These are phyloP conservation scores for Aurantiochytrium sp. DNA, from an alignment of 108 stramenopile genomes.

Conservation along the genomic window DNA sequence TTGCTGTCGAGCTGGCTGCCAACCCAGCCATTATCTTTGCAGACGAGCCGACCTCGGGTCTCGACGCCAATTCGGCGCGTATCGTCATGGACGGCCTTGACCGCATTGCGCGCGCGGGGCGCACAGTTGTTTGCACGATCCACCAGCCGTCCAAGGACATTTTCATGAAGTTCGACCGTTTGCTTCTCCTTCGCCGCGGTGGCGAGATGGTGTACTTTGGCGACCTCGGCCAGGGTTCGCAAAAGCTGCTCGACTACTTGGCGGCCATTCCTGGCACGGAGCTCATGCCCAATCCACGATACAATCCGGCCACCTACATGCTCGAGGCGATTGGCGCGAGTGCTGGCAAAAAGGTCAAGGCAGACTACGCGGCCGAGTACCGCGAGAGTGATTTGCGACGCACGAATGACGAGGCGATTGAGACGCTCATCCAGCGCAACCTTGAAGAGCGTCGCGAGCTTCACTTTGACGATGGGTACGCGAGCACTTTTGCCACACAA, in stretches of 20 bases:
- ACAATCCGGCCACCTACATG: constrained; percentile 80
- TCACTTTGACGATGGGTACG: neutral
- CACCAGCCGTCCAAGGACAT: constrained; percentile 68
- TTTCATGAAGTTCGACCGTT: constrained; percentile 64
- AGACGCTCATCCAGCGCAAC: neutral
- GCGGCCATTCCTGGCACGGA: constrained; percentile 30
- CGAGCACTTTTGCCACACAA: neutral
- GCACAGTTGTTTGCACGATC: constrained; percentile 60
- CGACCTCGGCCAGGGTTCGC: constrained; percentile 21
- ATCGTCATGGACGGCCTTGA: constrained; percentile 40
- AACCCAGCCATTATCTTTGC: constrained; percentile 46
- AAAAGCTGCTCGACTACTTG: constrained; percentile 35
- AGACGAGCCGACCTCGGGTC: constrained; percentile 51
- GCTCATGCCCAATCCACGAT: constrained; percentile 34
- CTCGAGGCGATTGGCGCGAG: constrained; percentile 60
- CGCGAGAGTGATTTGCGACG: neutral
- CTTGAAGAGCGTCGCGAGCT: neutral
- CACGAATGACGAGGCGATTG: neutral
- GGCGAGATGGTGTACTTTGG: constrained; percentile 47
- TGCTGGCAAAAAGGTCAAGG: neutral
- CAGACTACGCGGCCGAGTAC: neutral
- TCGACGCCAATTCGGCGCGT: constrained; percentile 26
- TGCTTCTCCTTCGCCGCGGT: constrained; percentile 59
- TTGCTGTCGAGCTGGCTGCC: constrained; percentile 41
- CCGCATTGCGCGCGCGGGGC: constrained; percentile 34